phyloP scores from a whole-genome alignment of 805 yeast species.

The Dipodascus geniculatus region DNA sequence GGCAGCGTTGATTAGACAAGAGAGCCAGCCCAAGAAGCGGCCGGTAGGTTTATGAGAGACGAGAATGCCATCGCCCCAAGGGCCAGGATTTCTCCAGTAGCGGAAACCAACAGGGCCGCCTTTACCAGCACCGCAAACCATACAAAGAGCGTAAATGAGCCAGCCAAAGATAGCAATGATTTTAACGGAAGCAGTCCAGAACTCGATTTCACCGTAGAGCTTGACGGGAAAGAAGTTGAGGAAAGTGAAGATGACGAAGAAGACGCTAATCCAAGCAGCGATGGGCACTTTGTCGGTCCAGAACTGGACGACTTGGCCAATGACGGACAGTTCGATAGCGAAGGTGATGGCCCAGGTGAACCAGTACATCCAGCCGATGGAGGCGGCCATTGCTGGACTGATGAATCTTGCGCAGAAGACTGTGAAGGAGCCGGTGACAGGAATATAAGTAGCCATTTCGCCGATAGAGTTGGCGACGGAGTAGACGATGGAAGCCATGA shows the following conservation, averaged over 20 bases:
- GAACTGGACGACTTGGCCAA: constrained; percentile 63
- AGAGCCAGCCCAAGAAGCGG: constrained; percentile 53
- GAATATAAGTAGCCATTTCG: constrained; percentile 67
- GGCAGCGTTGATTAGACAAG: constrained; percentile 60
- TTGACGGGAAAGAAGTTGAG: constrained; percentile 36
- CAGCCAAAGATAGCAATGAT: constrained; percentile 58
- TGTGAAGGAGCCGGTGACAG: constrained; percentile 67
- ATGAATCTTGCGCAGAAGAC: constrained; percentile 63
- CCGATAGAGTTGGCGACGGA: constrained; percentile 60
- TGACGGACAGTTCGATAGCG: constrained; percentile 76
- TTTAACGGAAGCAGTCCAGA: constrained; percentile 54
- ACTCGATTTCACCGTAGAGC: constrained; percentile 41
- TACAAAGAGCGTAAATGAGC: constrained; percentile 46
- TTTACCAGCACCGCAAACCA: constrained; percentile 40
- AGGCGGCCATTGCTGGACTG: constrained; percentile 62
- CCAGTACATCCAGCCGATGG: constrained; percentile 74
- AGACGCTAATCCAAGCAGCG: constrained; percentile 56
- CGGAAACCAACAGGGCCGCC: constrained; percentile 31
- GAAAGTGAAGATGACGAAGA: constrained; percentile 36
- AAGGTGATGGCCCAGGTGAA: constrained; percentile 63
- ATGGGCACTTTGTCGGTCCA: constrained; percentile 73
- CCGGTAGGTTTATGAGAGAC: constrained; percentile 33
- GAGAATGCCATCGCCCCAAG: constrained; percentile 2
- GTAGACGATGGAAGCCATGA: constrained; percentile 51
- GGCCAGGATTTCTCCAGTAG: constrained; percentile 29